Evolutionary conservation across 345 rosid species (phyloP), one percentile per base, ranked within the genome.

Genomic region (Crucihimalaya himalaica): DNA sequence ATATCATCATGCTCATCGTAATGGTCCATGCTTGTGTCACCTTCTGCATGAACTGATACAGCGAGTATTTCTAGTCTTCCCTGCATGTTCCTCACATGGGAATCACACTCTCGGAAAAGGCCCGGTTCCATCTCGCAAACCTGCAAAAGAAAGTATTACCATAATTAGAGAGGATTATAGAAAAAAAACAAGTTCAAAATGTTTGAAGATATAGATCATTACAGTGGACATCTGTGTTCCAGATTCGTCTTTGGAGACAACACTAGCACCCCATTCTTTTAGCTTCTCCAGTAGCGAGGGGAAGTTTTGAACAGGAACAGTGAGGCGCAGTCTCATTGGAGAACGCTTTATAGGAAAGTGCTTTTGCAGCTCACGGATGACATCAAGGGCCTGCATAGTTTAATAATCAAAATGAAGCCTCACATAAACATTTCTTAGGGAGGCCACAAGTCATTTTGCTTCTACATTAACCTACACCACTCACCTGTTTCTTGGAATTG

Each of bases 401-500:
- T 46, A 28, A 39, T 4, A 40, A 72, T 42, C 46, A 31, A 27
- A 32, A 42, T 25, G 4, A 66, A 72, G 35, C 3, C 28, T 40
- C 6, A 2, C 8, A 18, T 15, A 25, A 48, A 15, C n/a, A 4
- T 59, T 27, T 13, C 25, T 27, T 69, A 69, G 15, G 32, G 43
- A 35, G 29, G 11, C 0, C 18, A 16, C 13, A 51, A 55, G 66
- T 23, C 57, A 63, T 10, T 57, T 19, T 0, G 45, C 8, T 47
- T 23, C 58, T 16, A 53, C 31, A 14, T 35, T 4, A 27, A 10
- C 21, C 3, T 8, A 53, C 6, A 46, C 15, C 3, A 61, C 60
- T 73, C 39, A 89, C 97, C 97, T 95, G 99, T 74, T 95, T 92
- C 91, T 92, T 92, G 27, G 99, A 92, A 71, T 82, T 92, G 72